phyloP scores from a whole-genome alignment of 1,284 basidiomycete species.

The Pterula multifida region DNA sequence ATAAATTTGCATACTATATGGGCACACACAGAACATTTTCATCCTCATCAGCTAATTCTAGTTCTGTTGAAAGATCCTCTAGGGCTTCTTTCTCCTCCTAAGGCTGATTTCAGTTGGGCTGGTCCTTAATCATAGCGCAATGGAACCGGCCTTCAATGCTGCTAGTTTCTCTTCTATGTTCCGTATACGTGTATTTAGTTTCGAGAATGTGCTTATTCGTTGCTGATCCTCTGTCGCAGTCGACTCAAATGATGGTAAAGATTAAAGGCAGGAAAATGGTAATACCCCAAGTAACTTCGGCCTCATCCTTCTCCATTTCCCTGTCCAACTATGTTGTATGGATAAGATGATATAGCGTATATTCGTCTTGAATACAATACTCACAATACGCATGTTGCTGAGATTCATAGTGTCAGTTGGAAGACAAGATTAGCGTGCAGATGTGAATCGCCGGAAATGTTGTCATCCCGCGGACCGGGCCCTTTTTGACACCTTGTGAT shows the following conservation, averaged over 20 bases:
- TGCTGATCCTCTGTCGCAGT: slow-evolving; percentile 75
- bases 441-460: neutral
- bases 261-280: slow-evolving; percentile 8
- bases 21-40: slow-evolving; percentile 58
- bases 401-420: neutral
- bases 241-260: slow-evolving; percentile 2
- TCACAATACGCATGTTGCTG: neutral
- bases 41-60: slow-evolving; percentile 84
- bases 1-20: slow-evolving; percentile 1
- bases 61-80: slow-evolving; percentile 78
- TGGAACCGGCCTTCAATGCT: slow-evolving; percentile 46
- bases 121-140: neutral
- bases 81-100: slow-evolving; percentile 85
- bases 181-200: slow-evolving; percentile 72
- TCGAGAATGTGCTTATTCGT: slow-evolving; percentile 87
- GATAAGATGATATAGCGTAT: slow-evolving; percentile 1
- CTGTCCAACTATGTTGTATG: slow-evolving; percentile 47
- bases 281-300: slow-evolving; percentile 87
- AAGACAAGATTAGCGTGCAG: slow-evolving; percentile 2
- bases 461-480: neutral
- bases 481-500: neutral
- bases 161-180: slow-evolving; percentile 66
- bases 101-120: neutral
- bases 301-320: slow-evolving; percentile 73
- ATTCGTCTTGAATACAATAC: neutral